phyloP scores from a whole-genome alignment of 805 yeast genomes.

The Peterozyma toletana region DNA sequence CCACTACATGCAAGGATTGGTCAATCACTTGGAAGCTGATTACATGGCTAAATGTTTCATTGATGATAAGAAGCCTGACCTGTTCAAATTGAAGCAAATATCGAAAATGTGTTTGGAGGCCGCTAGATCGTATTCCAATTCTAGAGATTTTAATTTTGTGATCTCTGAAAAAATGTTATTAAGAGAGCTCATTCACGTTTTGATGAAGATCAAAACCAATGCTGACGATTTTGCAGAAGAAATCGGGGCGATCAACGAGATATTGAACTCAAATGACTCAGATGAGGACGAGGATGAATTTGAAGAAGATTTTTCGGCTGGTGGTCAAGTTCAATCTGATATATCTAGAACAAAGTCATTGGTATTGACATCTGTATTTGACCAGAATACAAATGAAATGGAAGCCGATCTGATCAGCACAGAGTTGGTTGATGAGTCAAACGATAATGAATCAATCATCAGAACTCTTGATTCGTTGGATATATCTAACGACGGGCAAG shows the following conservation, averaged over 20 bases:
- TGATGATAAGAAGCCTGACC: neutral
- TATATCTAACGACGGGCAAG: neutral
- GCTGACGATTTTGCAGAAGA: no score
- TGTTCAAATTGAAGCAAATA: neutral
- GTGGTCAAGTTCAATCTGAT: no score
- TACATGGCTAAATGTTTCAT: conserved; percentile 1
- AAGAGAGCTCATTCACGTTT: no score
- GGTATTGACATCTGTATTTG: neutral
- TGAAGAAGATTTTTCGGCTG: no score
- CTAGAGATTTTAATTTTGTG: neutral
- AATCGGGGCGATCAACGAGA: no score
- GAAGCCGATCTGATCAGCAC: neutral
- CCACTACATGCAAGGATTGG: conserved; percentile 24
- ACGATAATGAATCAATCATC: neutral
- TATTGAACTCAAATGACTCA: no score
- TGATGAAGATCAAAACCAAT: no score
- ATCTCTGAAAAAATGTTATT: neutral
- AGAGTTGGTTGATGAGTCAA: neutral
- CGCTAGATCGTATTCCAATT: neutral
- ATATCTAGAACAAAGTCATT: no score
- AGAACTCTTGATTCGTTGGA: neutral
- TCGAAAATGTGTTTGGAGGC: neutral
- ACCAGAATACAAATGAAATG: neutral
- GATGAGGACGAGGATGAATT: no score
- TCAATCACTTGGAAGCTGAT: conserved; percentile 14